Percentiles rank a stretch among this genome's conserved stretches.
Evolutionary conservation across 768 basidiomycete genomes (phyloP).

Genomic region (Mycena leptocephala): DNA sequence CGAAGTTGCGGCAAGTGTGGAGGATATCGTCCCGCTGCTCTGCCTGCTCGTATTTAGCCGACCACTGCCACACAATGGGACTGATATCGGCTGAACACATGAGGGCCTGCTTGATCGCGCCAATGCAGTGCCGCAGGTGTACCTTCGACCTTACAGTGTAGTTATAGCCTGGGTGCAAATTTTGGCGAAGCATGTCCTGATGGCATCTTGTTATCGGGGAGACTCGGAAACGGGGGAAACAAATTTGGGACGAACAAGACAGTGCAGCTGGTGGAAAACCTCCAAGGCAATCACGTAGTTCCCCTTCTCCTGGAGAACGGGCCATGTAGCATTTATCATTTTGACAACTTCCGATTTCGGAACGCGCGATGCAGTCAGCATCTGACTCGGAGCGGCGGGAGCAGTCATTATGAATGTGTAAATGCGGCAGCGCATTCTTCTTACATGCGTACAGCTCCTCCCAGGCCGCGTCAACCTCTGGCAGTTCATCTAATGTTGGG

Average conservation of each 20-base stretch:
- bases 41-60: conserved; percentile 11
- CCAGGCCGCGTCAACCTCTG: conserved; percentile 39
- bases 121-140: conserved; percentile 35
- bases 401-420: too few relatives aligned
- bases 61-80: conserved; percentile 39
- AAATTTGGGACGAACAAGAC: conserved; percentile 27
- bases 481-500: too few relatives aligned
- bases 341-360: conserved; percentile 27
- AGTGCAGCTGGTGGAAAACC: conserved; percentile 44
- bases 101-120: conserved; percentile 34
- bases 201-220: background rate
- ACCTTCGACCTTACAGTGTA: background rate
- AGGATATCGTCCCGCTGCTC: conserved; percentile 35
- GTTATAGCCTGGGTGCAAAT: conserved; percentile 25
- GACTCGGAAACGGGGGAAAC: too few relatives aligned
- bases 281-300: conserved; percentile 37
- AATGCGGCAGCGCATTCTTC: background rate
- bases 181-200: conserved; percentile 36
- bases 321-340: conserved; percentile 37
- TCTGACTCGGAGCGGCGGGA: too few relatives aligned
- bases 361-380: conserved; percentile 26
- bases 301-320: conserved; percentile 31
- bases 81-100: conserved; percentile 38
- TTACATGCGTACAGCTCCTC: conserved; percentile 32
- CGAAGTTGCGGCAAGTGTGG: conserved; percentile 38